Evolutionary conservation across 345 rosid genomes (phyloP).

Genomic region (Nephelium lappaceum): DNA sequence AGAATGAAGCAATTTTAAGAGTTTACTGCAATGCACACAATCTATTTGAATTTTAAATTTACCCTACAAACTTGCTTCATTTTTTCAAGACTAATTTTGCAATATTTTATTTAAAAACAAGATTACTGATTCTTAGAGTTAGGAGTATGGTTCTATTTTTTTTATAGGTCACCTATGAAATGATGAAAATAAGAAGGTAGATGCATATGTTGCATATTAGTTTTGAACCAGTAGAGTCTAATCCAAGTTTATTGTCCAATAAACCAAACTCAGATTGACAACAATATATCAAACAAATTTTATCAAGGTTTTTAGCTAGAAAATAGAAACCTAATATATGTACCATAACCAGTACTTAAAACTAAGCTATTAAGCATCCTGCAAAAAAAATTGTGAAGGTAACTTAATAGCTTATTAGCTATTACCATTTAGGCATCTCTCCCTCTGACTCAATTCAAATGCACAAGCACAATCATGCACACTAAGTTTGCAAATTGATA

Average conservation of each 20-base stretch:
- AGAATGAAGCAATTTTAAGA: too few relatives aligned
- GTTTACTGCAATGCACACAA: too few relatives aligned
- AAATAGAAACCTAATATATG: constrained; percentile 4
- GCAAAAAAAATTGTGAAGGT: too few relatives aligned
- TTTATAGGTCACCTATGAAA: not conserved
- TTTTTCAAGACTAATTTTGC: too few relatives aligned
- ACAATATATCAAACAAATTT: too few relatives aligned
- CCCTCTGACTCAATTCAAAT: not conserved
- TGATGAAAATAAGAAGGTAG: not conserved
- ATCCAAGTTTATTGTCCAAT: not conserved
- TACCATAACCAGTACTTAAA: not conserved
- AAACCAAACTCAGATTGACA: too few relatives aligned
- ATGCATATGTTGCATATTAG: not conserved
- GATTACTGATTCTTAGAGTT: too few relatives aligned
- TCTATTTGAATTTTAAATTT: too few relatives aligned
- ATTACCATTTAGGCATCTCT: not conserved
- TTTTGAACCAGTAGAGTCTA: not conserved
- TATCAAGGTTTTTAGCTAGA: not conserved
- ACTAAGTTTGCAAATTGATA: not conserved
- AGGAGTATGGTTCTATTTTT: not conserved
- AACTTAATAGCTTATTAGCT: too few relatives aligned
- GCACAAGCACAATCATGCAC: not conserved
- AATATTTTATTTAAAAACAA: too few relatives aligned
- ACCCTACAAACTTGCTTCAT: too few relatives aligned
- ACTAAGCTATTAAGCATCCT: not conserved